Evolutionary conservation across 805 yeast genomes (phyloP), one percentile per base, ranked within the genome.

Genomic region (Pichia exigua): DNA sequence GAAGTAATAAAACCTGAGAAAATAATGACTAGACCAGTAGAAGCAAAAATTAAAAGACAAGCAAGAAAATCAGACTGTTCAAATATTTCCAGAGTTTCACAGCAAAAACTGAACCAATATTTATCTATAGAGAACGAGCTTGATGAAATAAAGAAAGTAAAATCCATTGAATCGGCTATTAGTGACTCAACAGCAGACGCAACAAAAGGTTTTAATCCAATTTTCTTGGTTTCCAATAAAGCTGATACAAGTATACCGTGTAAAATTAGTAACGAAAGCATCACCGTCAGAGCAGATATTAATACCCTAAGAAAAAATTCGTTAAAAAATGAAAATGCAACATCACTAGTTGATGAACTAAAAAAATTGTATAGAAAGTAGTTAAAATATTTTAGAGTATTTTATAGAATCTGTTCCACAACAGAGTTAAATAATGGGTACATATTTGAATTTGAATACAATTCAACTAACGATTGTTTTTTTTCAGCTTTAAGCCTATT

Each of bases 401-500:
- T 35, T 35, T 61, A 61, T 22, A 73, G 47, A 1, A 74, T 60
- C 44, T 68, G 69, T 12, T 65, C 59, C 20, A 78, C 70, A n/a
- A 84, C 76, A 2, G 61, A 65, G 18, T 65, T 65, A 57, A 81
- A 85, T 12, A 77, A 62, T 7, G 73, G 71, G 35, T 68, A 68
- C 55, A 75, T 60, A 20, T 70, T 70, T 24, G 69, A 64, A 32
- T 60, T 59, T 40, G 61, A 51, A 55, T 77, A 79, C 42, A 68
- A 58, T 15, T 71, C 68, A 2, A 71, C 59, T 42, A 78, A 57
- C 4, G 61, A 62, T 20, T 62, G 59, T 3, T 60, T 56, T 28
- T 65, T 59, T 51, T 73, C 73, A 47, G 73, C 65, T 58, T 82
- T 83, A 49, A 69, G 68, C 62, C 89, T 96, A 5, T 87, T 65